Evolutionary conservation across 2,329 filamentous ascomycete genomes (phyloP).

Genomic region (Ceratocystis variospora): DNA sequence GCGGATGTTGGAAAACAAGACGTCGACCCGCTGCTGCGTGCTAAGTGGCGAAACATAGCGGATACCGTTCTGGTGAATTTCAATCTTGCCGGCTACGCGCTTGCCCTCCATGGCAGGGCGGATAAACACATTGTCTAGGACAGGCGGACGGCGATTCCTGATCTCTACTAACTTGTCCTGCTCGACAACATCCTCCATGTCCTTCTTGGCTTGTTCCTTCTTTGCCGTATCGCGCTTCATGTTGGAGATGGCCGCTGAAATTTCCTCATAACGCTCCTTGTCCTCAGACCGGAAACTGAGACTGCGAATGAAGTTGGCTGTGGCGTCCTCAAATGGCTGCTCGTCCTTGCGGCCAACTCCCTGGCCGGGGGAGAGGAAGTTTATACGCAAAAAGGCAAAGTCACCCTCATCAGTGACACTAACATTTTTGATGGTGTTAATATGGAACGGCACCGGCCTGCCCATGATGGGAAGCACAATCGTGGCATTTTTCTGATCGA

Average conservation of each 20-base stretch:
- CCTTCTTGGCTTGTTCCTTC: constrained; percentile 96
- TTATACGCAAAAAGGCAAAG: constrained; percentile 87
- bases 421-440: constrained; percentile 94
- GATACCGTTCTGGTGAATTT: constrained; percentile 98
- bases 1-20: constrained; percentile 96
- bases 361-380: constrained; percentile 92
- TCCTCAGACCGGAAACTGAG: constrained; percentile 89
- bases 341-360: constrained; percentile 96
- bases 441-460: constrained; percentile 92
- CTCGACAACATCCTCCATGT: constrained; percentile 97
- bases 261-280: constrained; percentile 74
- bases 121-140: constrained; percentile 89
- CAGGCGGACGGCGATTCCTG: constrained; percentile 78
- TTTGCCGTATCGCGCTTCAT: constrained; percentile 87
- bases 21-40: constrained; percentile 72
- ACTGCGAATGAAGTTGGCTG: constrained; percentile 89
- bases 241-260: constrained; percentile 85
- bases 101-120: constrained; percentile 93
- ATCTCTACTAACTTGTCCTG: constrained; percentile 96
- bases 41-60: constrained; percentile 76
- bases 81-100: constrained; percentile 85
- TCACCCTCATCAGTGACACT: constrained; percentile 95
- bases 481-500: constrained; percentile 80
- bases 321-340: constrained; percentile 91
- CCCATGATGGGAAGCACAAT: constrained; percentile 95